phyloP scores from a whole-genome alignment of 495 filamentous ascomycete genomes.

The Podospora comata region DNA sequence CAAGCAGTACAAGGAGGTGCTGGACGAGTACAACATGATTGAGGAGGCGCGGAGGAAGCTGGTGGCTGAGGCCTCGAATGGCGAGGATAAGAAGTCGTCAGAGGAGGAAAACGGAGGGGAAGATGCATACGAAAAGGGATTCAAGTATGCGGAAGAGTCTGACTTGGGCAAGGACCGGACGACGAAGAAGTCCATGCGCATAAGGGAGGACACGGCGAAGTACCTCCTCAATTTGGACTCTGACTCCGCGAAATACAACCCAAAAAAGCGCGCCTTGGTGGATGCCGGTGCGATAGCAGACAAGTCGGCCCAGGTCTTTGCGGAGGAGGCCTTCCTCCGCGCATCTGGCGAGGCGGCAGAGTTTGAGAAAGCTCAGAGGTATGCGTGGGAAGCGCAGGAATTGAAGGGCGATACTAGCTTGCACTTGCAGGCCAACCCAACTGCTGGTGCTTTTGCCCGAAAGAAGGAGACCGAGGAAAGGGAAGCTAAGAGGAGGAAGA shows the following conservation, averaged over 20 bases:
- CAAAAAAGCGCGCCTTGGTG: conserved; percentile 92
- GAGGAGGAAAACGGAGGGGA: conserved; percentile 45
- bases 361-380: conserved; percentile 82
- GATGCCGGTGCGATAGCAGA: conserved; percentile 81
- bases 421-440: conserved; percentile 95
- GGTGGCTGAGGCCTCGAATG: conserved; percentile 43
- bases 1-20: conserved; percentile 75
- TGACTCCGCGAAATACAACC: conserved; percentile 97
- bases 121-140: conserved; percentile 31
- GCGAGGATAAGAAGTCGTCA: conserved; percentile 8
- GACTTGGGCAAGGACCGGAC: conserved; percentile 94
- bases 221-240: conserved; percentile 92
- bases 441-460: conserved; percentile 78
- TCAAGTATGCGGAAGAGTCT: conserved; percentile 91
- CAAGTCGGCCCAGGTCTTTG: conserved; percentile 80
- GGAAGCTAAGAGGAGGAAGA: conserved; percentile 62
- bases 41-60: conserved; percentile 71
- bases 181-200: conserved; percentile 77
- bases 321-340: conserved; percentile 90
- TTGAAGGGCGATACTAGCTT: conserved; percentile 64
- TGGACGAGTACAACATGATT: conserved; percentile 82
- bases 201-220: conserved; percentile 98
- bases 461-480: conserved; percentile 72
- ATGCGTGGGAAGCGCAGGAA: conserved; percentile 96
- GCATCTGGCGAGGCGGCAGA: conserved; percentile 91